A percentile compares a stretch with the other conserved stretches of the same genome.
phyloP scores from a whole-genome alignment of 805 yeast species.

The Tetrapisispora iriomotensis region DNA sequence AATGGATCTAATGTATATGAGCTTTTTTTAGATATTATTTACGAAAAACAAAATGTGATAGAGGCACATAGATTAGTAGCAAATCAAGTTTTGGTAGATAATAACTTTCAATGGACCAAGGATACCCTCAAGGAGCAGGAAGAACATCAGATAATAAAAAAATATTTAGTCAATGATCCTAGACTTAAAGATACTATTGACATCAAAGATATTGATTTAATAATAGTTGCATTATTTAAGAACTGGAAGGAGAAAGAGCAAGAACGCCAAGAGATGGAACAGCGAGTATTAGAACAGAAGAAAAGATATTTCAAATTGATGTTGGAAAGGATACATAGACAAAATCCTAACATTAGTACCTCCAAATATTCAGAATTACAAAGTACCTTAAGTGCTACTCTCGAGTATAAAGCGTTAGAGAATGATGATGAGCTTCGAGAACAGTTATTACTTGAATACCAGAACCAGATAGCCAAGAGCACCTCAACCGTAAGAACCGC shows the following conservation, averaged over 20 bases:
- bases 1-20: constrained; percentile 72
- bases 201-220: constrained; percentile 21
- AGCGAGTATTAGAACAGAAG: constrained; percentile 15
- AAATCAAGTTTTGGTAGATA: constrained; percentile 38
- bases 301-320: constrained; percentile 20
- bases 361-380: not conserved
- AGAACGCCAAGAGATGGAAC: constrained; percentile 14
- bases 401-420: constrained; percentile 31
- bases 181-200: constrained; percentile 20
- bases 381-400: constrained; percentile 3
- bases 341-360: not conserved
- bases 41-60: constrained; percentile 46
- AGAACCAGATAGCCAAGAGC: constrained; percentile 8
- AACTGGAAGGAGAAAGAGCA: constrained; percentile 18
- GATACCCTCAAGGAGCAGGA: constrained; percentile 13
- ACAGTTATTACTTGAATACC: constrained; percentile 29
- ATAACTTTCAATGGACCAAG: constrained; percentile 18
- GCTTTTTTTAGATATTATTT: constrained; percentile 63
- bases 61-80: constrained; percentile 52
- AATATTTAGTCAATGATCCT: constrained; percentile 12
- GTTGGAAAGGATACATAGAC: constrained; percentile 14
- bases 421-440: constrained; percentile 22
- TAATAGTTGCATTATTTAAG: constrained; percentile 22
- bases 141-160: constrained; percentile 12
- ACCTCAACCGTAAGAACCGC: not conserved